Conservation (phyloP, 305 asterid species). For the Ajuga reptans region DNA sequence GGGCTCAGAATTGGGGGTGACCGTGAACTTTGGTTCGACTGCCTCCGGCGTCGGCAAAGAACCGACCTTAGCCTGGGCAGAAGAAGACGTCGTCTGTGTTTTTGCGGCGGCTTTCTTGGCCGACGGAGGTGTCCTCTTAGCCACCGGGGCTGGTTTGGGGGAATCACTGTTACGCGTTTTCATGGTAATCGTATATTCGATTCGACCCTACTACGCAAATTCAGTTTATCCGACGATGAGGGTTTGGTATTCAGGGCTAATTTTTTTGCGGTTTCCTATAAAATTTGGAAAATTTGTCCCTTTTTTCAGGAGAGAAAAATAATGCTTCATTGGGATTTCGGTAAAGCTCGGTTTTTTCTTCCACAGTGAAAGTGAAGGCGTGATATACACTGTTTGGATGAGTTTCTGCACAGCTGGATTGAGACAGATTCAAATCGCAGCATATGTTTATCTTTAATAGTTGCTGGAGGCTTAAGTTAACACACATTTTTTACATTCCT, state of each 20-base stretch:
- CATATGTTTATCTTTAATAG: too few relatives aligned
- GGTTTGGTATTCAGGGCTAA: not conserved
- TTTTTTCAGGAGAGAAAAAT: too few relatives aligned
- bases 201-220: not conserved
- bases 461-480: too few relatives aligned
- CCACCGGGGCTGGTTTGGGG: constrained; percentile 21
- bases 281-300: too few relatives aligned
- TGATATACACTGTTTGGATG: too few relatives aligned
- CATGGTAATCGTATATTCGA: constrained; percentile 17
- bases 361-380: too few relatives aligned
- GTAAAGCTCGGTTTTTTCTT: too few relatives aligned
- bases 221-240: not conserved
- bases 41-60: constrained; percentile 12
- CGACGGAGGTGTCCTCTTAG: constrained; percentile 18
- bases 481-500: too few relatives aligned
- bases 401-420: too few relatives aligned
- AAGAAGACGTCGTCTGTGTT: constrained; percentile 21
- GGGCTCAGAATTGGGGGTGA: constrained; percentile 15
- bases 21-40: constrained; percentile 3
- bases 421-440: too few relatives aligned
- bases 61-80: constrained; percentile 10
- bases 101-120: constrained; percentile 27
- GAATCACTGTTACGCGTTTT: constrained; percentile 29
- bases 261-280: not conserved
- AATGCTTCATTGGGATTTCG: too few relatives aligned